Base-by-base conservation (phyloP, 805 yeast species). In the Myxozyma geophila region DNA sequence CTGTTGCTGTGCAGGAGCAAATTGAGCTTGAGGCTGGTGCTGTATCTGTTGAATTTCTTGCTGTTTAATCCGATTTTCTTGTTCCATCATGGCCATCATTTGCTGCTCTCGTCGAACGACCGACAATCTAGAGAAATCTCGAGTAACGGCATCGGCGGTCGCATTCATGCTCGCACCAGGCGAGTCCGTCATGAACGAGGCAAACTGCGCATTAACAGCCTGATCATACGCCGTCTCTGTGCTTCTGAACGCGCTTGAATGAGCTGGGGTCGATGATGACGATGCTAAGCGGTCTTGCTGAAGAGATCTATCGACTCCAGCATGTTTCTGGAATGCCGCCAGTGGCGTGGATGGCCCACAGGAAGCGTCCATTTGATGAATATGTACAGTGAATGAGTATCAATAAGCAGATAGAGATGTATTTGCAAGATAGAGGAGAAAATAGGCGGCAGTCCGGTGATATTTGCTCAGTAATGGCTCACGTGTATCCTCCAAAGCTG, bases 341-440 rank as follows among this genome's bases (percentile, higher is more conserved):
- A 66, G 55, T 17, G 69, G 62, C 57, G 67, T 66, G 3, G 69
- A 63, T 2, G 69, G 69, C 4, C 69, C 69, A 50, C 69, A 66
- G n/a, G 62, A 48, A 12, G 64, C 61, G 37, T 60, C 64, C 64
- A 60, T 60, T n/a, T 23, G 13, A 15, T 19, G 43, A 15, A 23
- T 48, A 13, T 33, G 23, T 7, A 17, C 23, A 36, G 19, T 17
- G 35, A 8, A 28, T 28, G 28, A 28, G 28, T 28, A 28, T 28
- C 28, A 28, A 28, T 28, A 28, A 28, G 12, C 23, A 35, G 48
- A 44, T 4, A 44, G 21, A 28, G 28, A 28, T 5, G 28, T 28
- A 28, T 28, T 28, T 2, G 28, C 28, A 28, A 28, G 28, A 28
- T 28, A 28, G 5, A 28, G 5, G 28, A 28, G 28, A 28, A 28